Evolutionary conservation across 805 yeast genomes (phyloP), one percentile per base, ranked within the genome.

Genomic region (Brettanomyces custersianus): DNA sequence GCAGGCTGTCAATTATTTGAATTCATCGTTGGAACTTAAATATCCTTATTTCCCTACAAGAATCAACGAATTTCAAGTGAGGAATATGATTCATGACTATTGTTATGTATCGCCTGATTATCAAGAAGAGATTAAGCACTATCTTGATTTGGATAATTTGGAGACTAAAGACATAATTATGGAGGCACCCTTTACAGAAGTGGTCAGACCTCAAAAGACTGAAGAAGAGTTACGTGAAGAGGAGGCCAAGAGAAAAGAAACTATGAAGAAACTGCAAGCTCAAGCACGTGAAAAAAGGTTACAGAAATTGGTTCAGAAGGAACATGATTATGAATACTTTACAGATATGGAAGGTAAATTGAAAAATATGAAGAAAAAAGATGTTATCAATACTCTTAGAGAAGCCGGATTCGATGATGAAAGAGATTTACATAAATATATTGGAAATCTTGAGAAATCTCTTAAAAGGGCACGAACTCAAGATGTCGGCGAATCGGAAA

Each of bases 11-110:
- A 74, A 70, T 27, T 88, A 70, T 46, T 54, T 92, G 51, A 70
- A 68, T 39, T 70, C 66, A 45, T 67, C 80, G 24, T 59, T 92
- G 33, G 68, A 77, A 2, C 64, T 92, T 50, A 92, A 92, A 55
- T 92, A 92, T 57, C 97, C 98, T 1, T 80, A 76, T 47, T 92
- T 88, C 55, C 97, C 98, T 4, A 62, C 83, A 2, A 80, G 77
- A 44, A 60, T 90, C 36, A 65, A 76, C 6, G 59, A 63, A 10
- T 62, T 65, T 38, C 94, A 90, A 51, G 70, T 80, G 10, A 76
- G 80, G 33, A 61, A 71, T 38, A 57, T 92, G 51, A 69, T 87
- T 29, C 72, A 81, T 29, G 82, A 86, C 43, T 80, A 70, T 57
- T 86, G 95, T 49, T 87, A 84, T 49, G 75, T 86, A 3, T 77